phyloP scores from a whole-genome alignment of 2,329 filamentous ascomycete species.

The Aspergillus novofumigatus region DNA sequence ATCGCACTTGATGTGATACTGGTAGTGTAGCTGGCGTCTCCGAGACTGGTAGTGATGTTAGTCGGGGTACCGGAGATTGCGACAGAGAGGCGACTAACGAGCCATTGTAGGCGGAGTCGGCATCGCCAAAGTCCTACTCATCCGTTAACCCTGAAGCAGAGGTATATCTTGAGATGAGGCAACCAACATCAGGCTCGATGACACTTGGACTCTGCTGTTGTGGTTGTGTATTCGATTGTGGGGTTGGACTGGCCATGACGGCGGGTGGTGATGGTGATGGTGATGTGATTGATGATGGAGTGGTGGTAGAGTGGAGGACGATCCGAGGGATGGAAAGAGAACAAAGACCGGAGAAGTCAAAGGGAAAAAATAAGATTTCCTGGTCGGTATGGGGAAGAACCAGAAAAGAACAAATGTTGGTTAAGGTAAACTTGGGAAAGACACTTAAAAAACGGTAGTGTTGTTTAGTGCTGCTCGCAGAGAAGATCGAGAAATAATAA shows the following conservation, averaged over 20 bases:
- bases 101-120: conserved; percentile 23
- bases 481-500: background rate
- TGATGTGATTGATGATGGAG: background rate
- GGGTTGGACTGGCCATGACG: background rate
- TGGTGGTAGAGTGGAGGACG: background rate
- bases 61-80: background rate
- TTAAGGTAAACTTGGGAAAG: background rate
- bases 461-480: background rate
- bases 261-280: background rate
- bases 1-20: conserved; percentile 29
- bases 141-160: background rate
- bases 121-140: conserved; percentile 19
- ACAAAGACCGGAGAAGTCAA: background rate
- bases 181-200: conserved; percentile 27
- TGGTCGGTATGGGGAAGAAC: background rate
- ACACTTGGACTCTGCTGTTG: conserved; percentile 5
- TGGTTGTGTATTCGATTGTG: background rate
- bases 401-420: background rate
- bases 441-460: too few species aligned
- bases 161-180: background rate
- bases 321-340: background rate
- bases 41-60: conserved; percentile 15
- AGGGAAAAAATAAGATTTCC: background rate
- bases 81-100: conserved; percentile 19
- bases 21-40: conserved; percentile 26